A percentile compares a stretch with the other conserved stretches of the same genome.
Evolutionary conservation across 371 early-diverging fungal species (phyloP).

Genomic region (Mucor circinelloides): DNA sequence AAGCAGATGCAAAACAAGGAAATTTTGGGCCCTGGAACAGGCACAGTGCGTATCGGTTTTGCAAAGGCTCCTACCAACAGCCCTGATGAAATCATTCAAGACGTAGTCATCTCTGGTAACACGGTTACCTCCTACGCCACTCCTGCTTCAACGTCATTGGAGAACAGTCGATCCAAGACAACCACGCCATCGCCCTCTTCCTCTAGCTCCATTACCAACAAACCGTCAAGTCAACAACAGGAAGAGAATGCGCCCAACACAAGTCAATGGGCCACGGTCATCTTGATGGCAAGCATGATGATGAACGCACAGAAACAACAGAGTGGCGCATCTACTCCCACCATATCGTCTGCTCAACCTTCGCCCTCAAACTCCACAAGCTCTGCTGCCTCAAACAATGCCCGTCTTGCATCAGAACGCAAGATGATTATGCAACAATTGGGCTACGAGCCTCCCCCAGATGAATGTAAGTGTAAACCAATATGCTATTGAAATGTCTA

Average conservation of each 20-base stretch:
- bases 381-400: constrained; percentile 23
- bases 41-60: constrained; percentile 84
- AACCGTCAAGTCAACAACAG: constrained; percentile 1
- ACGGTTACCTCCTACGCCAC: constrained; percentile 7
- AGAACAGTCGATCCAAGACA: not conserved
- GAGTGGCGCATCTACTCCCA: constrained; percentile 56
- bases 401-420: constrained; percentile 38
- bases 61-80: constrained; percentile 76
- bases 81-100: constrained; percentile 15
- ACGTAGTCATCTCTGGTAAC: not conserved
- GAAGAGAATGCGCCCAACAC: not conserved
- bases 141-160: constrained; percentile 21
- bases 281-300: constrained; percentile 48
- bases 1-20: constrained; percentile 85
- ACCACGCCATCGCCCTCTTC: not conserved
- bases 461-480: constrained; percentile 39
- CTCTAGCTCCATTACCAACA: not conserved
- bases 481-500: too few relatives aligned
- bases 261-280: constrained; percentile 44
- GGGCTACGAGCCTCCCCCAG: constrained; percentile 20
- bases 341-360: not conserved
- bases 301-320: constrained; percentile 28
- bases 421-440: constrained; percentile 47
- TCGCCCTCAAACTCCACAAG: not conserved
- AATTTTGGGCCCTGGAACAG: constrained; percentile 76